Percentiles rank a stretch among this genome's conserved stretches.
These are phyloP conservation scores for Helianthus tuberosus DNA, from an alignment of 129 eudicot species.

Conservation along the genomic window DNA sequence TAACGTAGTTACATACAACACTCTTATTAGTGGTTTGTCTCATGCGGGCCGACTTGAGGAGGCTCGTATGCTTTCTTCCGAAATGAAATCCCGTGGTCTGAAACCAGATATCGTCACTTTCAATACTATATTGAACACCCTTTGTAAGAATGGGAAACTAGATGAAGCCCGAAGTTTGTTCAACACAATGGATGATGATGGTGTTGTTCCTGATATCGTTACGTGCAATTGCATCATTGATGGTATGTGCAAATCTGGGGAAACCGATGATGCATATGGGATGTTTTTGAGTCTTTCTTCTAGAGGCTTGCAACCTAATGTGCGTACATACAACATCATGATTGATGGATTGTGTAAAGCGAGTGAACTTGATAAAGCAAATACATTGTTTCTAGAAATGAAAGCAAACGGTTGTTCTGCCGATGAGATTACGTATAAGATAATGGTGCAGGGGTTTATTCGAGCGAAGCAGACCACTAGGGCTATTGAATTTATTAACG, in stretches of 20 bases:
- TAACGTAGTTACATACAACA: constrained; percentile 29
- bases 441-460: constrained; percentile 34
- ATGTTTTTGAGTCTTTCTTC: constrained; percentile 30
- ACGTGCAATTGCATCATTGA: constrained; percentile 35
- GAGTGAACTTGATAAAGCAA: constrained; percentile 32
- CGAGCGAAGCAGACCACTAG: constrained; percentile 21
- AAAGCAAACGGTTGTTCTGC: constrained; percentile 23
- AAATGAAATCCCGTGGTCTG: constrained; percentile 35
- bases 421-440: constrained; percentile 33
- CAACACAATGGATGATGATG: constrained; percentile 24
- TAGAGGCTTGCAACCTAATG: constrained; percentile 37
- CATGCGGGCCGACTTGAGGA: constrained; percentile 28
- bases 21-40: constrained; percentile 31
- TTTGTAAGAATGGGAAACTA: constrained; percentile 28
- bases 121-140: constrained; percentile 33
- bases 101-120: constrained; percentile 36
- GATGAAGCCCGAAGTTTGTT: constrained; percentile 35
- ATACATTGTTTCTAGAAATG: constrained; percentile 30
- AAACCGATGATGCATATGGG: constrained; percentile 30
- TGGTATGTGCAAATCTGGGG: constrained; percentile 41
- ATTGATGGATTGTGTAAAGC: constrained; percentile 35
- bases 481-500: constrained; percentile 28
- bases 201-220: constrained; percentile 35
- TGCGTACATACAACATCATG: constrained; percentile 39
- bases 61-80: constrained; percentile 28